phyloP scores from a whole-genome alignment of 2,329 filamentous ascomycete genomes.

The Alternaria solani region DNA sequence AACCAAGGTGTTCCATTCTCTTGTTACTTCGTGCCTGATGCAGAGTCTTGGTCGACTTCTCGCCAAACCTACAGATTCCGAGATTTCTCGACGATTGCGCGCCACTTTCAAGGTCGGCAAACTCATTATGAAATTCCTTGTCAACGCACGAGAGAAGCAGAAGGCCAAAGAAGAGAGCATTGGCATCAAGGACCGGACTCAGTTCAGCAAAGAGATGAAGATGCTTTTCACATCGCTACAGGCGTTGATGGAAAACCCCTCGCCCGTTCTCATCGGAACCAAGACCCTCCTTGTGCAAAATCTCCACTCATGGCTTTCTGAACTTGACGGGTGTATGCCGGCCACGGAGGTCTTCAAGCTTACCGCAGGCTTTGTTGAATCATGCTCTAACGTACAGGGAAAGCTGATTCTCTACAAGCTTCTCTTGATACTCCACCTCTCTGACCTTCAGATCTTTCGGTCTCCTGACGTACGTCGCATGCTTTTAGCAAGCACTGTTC shows the following conservation, averaged over 20 bases:
- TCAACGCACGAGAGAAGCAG: conserved; percentile 85
- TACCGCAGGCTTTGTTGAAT: conserved; percentile 92
- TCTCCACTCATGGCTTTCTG: conserved; percentile 96
- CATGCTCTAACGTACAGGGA: conserved; percentile 84
- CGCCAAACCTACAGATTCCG: conserved; percentile 80
- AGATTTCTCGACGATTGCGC: conserved; percentile 82
- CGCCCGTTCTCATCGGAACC: conserved; percentile 87
- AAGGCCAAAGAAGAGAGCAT: conserved; percentile 87
- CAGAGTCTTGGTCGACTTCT: conserved; percentile 86
- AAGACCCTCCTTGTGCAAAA: conserved; percentile 96
- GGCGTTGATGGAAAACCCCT: conserved; percentile 84
- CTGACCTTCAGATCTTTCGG: conserved; percentile 80
- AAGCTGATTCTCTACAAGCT: conserved; percentile 93
- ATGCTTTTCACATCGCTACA: conserved; percentile 91
- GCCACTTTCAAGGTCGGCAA: conserved; percentile 94
- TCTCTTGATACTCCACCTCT: conserved; percentile 90
- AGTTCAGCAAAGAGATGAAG: conserved; percentile 83
- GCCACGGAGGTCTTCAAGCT: conserved; percentile 89
- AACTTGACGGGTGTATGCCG: conserved; percentile 77
- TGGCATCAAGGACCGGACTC: conserved; percentile 77
- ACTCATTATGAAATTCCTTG: conserved; percentile 93
- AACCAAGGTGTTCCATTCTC: conserved; percentile 89
- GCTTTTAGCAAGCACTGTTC: conserved; percentile 80
- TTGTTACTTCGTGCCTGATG: conserved; percentile 86
- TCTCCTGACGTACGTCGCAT: conserved; percentile 77